Conservation (phyloP, 225 moss, liverwort and hornwort species). For the Pleurozium schreberi region DNA sequence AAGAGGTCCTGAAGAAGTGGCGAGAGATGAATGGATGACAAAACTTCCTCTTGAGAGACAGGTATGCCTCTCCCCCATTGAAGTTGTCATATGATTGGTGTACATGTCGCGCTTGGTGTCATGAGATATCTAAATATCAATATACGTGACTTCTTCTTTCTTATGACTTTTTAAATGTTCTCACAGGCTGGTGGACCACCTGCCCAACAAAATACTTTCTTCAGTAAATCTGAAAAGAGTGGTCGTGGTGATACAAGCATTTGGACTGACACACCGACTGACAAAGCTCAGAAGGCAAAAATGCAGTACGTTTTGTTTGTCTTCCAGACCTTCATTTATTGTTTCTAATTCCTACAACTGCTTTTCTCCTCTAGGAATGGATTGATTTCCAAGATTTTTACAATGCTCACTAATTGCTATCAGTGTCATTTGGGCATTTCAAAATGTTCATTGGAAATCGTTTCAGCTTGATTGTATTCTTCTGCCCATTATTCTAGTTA, state of each 20-base stretch:
- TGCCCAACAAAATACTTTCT: constrained; percentile 71
- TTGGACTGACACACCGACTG: constrained; percentile 88
- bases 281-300: constrained; percentile 87
- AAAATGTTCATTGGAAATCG: not conserved
- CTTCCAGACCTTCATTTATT: not conserved
- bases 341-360: not conserved
- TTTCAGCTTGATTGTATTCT: not conserved
- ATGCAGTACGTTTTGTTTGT: constrained; percentile 63
- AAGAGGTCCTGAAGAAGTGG: constrained; percentile 46
- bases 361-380: not conserved
- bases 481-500: not conserved
- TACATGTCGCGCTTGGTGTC: not conserved
- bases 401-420: not conserved
- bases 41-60: constrained; percentile 88
- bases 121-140: not conserved
- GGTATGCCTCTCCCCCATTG: constrained; percentile 8
- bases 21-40: constrained; percentile 96
- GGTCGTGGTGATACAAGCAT: constrained; percentile 85
- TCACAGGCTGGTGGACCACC: constrained; percentile 66
- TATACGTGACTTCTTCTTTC: not conserved
- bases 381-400: not conserved
- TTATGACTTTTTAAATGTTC: not conserved
- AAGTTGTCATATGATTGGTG: not conserved
- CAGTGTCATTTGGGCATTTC: not conserved
- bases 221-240: constrained; percentile 87